These are phyloP conservation scores for Saksenaea vasiformis DNA, from an alignment of 371 early-diverging fungal genomes.

Conservation along the genomic window DNA sequence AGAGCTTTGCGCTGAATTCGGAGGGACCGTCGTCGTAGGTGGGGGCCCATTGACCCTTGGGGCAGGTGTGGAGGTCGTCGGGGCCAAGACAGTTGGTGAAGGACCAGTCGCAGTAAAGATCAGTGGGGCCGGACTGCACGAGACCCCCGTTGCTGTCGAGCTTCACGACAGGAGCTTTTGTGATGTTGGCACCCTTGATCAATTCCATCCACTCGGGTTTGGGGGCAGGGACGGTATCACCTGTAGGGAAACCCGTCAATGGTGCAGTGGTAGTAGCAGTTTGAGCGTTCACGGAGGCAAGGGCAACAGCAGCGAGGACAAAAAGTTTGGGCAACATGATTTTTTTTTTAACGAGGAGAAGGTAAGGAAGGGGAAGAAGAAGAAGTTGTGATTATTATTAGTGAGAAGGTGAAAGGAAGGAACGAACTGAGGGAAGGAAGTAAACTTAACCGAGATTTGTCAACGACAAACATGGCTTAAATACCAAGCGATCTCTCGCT, in stretches of 20 bases:
- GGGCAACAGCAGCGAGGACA: conserved; percentile 11
- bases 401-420: conserved; percentile 6
- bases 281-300: conserved; percentile 17
- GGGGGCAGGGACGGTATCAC: conserved; percentile 24
- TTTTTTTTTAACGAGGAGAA: background rate
- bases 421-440: background rate
- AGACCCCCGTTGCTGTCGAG: conserved; percentile 25
- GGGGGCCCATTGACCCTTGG: conserved; percentile 49
- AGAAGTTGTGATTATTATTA: too few species aligned
- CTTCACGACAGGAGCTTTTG: conserved; percentile 38
- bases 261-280: background rate
- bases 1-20: conserved; percentile 41
- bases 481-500: background rate
- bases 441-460: background rate
- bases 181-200: conserved; percentile 34
- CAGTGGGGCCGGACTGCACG: conserved; percentile 23
- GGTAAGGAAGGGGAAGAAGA: background rate
- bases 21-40: conserved; percentile 70
- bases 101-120: conserved; percentile 56
- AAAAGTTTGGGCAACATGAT: conserved; percentile 15
- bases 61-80: conserved; percentile 49
- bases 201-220: conserved; percentile 48
- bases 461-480: background rate
- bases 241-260: conserved; percentile 19
- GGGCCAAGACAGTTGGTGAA: conserved; percentile 45